Base-by-base conservation (phyloP, 768 basidiomycete species). In the Tephrocybe sp. region DNA sequence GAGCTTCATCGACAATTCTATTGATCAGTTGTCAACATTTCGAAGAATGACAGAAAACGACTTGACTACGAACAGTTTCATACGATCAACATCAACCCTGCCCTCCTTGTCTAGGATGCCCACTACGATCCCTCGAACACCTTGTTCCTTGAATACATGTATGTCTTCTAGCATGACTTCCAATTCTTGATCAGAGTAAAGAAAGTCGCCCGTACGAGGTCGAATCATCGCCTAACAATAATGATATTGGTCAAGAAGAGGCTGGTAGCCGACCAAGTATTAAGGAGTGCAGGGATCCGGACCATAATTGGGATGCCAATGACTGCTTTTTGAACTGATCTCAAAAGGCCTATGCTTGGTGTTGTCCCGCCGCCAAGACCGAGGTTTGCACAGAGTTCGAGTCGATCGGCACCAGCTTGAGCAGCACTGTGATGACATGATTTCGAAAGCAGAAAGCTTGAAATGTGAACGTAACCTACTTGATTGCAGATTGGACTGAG, bases 331-430 rank as follows among this genome's bases (percentile, higher is more conserved):
- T 76, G 74, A 37, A 93, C 78, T 3, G 75, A 67, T 58, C 69
- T 83, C 32, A 90, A 69, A 28, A 93, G 75, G 0, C 91, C 92
- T n/a, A 88, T 56, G 53, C 81, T 87, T 4, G 92, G 91, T 0
- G 92, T 93, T 15, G 83, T 88, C 8, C 92, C 92, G 18, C 92
- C 92, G 20, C 90, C 92, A 23, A 80, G 58, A 3, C 76, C 80
- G 17, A 91, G 71, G 63, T 85, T 87, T 5, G 73, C 78, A 59
- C 89, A 92, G 11, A 92, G 65, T 62, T 91, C 88, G n/a, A 93
- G 76, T 55, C 88, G 78, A 65, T 90, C 75, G 41, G 88, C 86
- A 9, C 88, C 88, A 28, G 80, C 88, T 34, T 70, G 64, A n/a
- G 81, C 71, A 33, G 92, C 87, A 63, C 90, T 91, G 62, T 14